Conservation (phyloP, 164 flowering plant species). For the Liriodendron chinense region DNA sequence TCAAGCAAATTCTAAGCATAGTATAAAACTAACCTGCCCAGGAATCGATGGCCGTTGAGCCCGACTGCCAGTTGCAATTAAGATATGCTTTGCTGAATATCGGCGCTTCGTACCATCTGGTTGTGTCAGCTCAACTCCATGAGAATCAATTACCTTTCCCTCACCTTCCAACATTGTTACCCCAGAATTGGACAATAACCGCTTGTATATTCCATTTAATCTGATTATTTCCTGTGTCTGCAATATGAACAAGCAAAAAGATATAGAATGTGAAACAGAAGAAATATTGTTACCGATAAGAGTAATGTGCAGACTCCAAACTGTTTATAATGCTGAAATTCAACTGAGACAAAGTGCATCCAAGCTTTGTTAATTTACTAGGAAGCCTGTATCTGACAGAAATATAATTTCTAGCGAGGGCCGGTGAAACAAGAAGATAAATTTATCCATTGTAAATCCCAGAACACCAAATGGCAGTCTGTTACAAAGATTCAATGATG, state of each 20-base stretch:
- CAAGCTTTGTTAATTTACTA: no score
- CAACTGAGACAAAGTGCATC: no score
- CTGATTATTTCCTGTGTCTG: constrained; percentile 89
- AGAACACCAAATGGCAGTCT: no score
- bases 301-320: no score
- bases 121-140: constrained; percentile 90
- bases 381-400: no score
- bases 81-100: constrained; percentile 80
- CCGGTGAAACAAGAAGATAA: no score
- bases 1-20: neutral
- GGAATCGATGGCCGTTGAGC: constrained; percentile 76
- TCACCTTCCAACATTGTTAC: constrained; percentile 94
- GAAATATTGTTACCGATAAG: neutral
- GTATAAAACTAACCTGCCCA: constrained; percentile 54
- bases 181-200: constrained; percentile 76
- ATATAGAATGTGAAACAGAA: neutral
- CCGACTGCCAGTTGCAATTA: constrained; percentile 93
- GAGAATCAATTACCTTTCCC: constrained; percentile 76
- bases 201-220: constrained; percentile 85
- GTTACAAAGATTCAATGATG: no score
- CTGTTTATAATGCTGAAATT: no score
- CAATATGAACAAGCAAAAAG: constrained; percentile 10
- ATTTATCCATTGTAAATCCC: no score
- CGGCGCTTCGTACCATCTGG: constrained; percentile 74
- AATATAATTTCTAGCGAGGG: no score